A percentile compares a stretch with the other conserved stretches of the same genome.
These are phyloP conservation scores for Moricandia moricandioides DNA, from an alignment of 345 rosid species.

Conservation along the genomic window DNA sequence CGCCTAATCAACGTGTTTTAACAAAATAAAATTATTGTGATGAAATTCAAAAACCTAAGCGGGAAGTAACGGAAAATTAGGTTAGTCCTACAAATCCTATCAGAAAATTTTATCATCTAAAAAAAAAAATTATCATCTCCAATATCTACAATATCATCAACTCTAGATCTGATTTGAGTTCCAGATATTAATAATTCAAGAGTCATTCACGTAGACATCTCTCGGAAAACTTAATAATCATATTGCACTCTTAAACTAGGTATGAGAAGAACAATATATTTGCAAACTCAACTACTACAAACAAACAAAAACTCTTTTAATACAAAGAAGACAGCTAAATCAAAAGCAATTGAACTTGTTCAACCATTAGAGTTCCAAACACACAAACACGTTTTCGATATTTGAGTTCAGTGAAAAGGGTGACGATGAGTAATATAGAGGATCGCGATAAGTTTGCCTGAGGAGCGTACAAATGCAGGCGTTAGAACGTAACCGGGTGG, in stretches of 20 bases:
- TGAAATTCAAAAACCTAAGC: constrained; percentile 2
- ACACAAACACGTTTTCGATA: not conserved
- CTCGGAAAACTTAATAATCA: not conserved
- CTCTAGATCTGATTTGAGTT: not conserved
- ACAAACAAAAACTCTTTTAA: not conserved
- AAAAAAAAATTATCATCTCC: too few relatives aligned
- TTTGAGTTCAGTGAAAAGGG: not conserved
- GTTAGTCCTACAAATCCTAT: not conserved
- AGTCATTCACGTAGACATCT: not conserved
- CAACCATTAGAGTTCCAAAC: not conserved
- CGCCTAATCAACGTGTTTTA: not conserved
- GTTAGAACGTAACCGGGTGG: not conserved
- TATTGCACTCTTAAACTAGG: not conserved
- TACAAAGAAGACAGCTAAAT: not conserved
- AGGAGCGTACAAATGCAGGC: constrained; percentile 2
- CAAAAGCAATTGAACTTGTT: not conserved
- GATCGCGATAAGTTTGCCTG: not conserved
- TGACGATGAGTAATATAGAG: not conserved
- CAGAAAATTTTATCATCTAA: not conserved
- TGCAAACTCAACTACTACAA: not conserved
- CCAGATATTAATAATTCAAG: not conserved
- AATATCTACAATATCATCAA: not conserved
- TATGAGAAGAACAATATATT: not conserved
- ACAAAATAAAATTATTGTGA: not conserved
- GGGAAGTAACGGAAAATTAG: not conserved